phyloP scores from a whole-genome alignment of 768 basidiomycete species.

The Tulasnella sp. region DNA sequence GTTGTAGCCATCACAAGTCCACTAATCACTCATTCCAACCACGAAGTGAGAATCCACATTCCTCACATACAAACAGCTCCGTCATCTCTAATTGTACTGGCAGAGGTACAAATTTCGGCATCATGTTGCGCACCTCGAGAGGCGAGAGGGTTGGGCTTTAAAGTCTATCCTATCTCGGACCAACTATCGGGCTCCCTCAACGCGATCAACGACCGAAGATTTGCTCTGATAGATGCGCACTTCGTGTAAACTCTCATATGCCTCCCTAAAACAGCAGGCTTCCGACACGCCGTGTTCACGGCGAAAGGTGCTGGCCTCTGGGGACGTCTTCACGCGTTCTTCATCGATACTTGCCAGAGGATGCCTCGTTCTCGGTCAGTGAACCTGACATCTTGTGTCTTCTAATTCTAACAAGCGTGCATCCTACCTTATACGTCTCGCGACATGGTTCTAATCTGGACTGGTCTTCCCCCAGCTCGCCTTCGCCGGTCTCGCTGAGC shows the following conservation, averaged over 20 bases:
- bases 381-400: neutral
- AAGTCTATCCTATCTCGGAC: neutral
- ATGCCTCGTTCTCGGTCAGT: conserved; percentile 1
- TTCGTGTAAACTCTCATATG: neutral
- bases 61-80: no score
- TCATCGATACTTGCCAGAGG: neutral
- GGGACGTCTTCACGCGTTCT: neutral
- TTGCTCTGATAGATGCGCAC: neutral
- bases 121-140: neutral
- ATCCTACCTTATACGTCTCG: neutral
- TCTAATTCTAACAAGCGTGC: neutral
- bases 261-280: neutral
- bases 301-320: neutral
- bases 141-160: neutral
- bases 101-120: neutral
- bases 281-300: neutral
- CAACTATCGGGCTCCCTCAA: neutral
- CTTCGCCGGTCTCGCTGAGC: neutral
- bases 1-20: no score
- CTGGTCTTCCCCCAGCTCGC: neutral
- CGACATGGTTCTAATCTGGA: neutral
- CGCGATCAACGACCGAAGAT: neutral
- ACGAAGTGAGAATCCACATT: no score
- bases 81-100: neutral
- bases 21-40: no score